Evolutionary conservation across 306 rosid genomes (phyloP).

Genomic region (Vigna hirtella): DNA sequence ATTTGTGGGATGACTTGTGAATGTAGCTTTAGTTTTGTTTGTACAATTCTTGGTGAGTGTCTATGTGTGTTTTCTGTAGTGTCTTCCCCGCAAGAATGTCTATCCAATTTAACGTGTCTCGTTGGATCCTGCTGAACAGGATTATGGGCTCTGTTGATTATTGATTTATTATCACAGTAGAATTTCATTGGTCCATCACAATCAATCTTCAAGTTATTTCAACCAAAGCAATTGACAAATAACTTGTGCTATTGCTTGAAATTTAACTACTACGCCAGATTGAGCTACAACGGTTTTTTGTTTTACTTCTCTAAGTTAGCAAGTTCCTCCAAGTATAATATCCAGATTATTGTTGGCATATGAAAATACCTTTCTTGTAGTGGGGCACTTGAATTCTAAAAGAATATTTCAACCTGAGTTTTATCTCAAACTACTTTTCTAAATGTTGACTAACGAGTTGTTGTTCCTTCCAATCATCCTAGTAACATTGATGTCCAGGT

Average conservation of each 20-base stretch:
- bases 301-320: too few species aligned
- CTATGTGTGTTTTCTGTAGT: not conserved
- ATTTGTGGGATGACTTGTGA: not conserved
- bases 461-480: not conserved
- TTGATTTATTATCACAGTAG: too few species aligned
- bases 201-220: too few species aligned
- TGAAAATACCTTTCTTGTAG: not conserved
- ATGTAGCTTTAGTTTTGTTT: conserved; percentile 11
- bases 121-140: too few species aligned
- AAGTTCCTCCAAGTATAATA: too few species aligned
- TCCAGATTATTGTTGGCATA: not conserved
- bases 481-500: not conserved
- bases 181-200: too few species aligned
- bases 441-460: not conserved
- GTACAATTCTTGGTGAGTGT: not conserved
- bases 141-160: too few species aligned
- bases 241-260: too few species aligned
- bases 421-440: not conserved
- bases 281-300: too few species aligned
- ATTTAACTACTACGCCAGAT: too few species aligned
- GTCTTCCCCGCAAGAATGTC: not conserved
- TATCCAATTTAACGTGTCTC: too few species aligned
- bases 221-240: too few species aligned
- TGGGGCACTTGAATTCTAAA: not conserved
- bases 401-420: not conserved